phyloP scores from a whole-genome alignment of 2,329 filamentous ascomycete species.

The Dactylellina sp. region DNA sequence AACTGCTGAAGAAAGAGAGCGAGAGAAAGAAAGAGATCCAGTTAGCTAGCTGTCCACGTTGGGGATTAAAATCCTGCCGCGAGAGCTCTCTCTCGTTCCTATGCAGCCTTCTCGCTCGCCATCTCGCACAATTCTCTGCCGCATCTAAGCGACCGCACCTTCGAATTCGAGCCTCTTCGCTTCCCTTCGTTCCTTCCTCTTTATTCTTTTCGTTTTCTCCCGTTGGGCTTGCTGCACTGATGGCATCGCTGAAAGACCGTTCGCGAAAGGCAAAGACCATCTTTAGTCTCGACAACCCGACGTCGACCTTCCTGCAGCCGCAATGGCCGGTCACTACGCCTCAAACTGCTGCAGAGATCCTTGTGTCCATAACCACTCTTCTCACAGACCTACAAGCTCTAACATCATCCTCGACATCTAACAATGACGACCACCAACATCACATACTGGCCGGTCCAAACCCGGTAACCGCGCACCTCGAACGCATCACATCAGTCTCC shows the following conservation, averaged over 20 bases:
- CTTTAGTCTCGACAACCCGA: constrained; percentile 43
- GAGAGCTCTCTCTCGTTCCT: background rate
- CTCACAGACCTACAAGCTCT: constrained; percentile 33
- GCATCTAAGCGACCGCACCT: constrained; percentile 33
- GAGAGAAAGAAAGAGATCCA: constrained; percentile 10
- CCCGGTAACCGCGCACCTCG: constrained; percentile 72
- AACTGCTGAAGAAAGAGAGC: background rate
- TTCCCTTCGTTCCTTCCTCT: background rate
- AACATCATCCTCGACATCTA: background rate
- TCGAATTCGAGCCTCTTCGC: too few relatives aligned
- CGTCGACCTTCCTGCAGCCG: constrained; percentile 33
- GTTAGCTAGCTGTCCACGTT: too few relatives aligned
- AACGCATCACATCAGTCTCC: constrained; percentile 63
- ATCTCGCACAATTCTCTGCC: constrained; percentile 25
- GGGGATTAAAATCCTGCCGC: constrained; percentile 4
- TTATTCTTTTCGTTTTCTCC: too few relatives aligned
- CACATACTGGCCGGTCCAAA: constrained; percentile 74
- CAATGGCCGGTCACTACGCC: constrained; percentile 26
- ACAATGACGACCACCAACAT: background rate
- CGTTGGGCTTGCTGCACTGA: too few relatives aligned
- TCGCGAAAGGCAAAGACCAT: constrained; percentile 47
- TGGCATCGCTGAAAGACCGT: constrained; percentile 50
- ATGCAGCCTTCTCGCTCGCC: too few relatives aligned
- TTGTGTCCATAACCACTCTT: constrained; percentile 12
- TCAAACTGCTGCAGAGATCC: constrained; percentile 1